These are phyloP conservation scores for Verbascum thapsus DNA, from an alignment of 257 asterid genomes.

Conservation along the genomic window DNA sequence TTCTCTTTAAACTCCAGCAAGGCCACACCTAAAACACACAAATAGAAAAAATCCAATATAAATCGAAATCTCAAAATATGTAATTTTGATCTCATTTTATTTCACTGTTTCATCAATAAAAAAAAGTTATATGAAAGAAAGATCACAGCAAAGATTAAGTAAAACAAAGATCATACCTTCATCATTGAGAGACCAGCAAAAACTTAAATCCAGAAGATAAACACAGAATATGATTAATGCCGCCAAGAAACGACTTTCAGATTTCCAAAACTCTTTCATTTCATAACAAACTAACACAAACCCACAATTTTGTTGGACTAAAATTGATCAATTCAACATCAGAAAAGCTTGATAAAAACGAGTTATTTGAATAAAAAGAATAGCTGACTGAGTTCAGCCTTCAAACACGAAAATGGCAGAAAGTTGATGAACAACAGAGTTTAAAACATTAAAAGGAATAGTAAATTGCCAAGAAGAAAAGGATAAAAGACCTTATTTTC, in stretches of 20 bases:
- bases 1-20: constrained; percentile 64
- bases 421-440: constrained; percentile 16
- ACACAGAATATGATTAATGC: constrained; percentile 29
- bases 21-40: constrained; percentile 53
- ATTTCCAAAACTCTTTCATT: constrained; percentile 40
- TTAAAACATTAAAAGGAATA: not conserved
- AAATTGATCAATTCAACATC: constrained; percentile 24
- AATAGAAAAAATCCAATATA: too few species aligned
- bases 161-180: constrained; percentile 65
- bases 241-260: constrained; percentile 18
- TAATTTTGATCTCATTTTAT: not conserved
- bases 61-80: constrained; percentile 5
- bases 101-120: not conserved
- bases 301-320: constrained; percentile 14
- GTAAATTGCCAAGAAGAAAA: too few species aligned
- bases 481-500: too few species aligned
- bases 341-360: constrained; percentile 16
- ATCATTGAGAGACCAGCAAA: constrained; percentile 47
- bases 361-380: too few species aligned
- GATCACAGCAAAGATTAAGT: too few species aligned
- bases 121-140: constrained; percentile 2
- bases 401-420: constrained; percentile 26
- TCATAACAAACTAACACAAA: constrained; percentile 34
- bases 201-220: constrained; percentile 27
- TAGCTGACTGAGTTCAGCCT: constrained; percentile 38